Conservation (phyloP, 1,284 basidiomycete species). For the Anthracocystis walkeri region DNA sequence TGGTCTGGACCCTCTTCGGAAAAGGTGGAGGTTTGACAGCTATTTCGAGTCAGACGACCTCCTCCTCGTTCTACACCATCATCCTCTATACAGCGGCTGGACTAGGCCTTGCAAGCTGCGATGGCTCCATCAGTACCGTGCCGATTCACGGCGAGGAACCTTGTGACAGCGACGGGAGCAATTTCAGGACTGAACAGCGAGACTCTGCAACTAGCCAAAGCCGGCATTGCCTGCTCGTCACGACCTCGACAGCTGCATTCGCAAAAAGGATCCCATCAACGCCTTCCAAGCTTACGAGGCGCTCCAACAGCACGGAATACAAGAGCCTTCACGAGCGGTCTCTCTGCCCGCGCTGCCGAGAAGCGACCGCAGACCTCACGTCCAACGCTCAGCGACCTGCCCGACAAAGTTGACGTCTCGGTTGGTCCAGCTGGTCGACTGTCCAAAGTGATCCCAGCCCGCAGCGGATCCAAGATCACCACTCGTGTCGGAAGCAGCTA, state of each 20-base stretch:
- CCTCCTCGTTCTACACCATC: neutral
- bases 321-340: neutral
- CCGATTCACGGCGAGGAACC: neutral
- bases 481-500: slow-evolving; percentile 60
- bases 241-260: neutral
- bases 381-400: slow-evolving; percentile 33
- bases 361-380: slow-evolving; percentile 23
- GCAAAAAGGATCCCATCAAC: neutral
- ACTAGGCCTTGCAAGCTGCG: neutral
- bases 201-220: neutral
- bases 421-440: slow-evolving; percentile 59
- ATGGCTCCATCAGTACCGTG: neutral
- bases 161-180: neutral
- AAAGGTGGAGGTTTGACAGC: neutral
- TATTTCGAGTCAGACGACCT: neutral
- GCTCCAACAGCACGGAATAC: neutral
- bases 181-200: neutral
- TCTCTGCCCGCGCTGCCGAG: slow-evolving; percentile 17
- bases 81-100: neutral
- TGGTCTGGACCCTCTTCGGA: too few relatives aligned
- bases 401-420: slow-evolving; percentile 59
- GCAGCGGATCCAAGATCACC: slow-evolving; percentile 54
- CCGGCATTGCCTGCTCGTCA: neutral
- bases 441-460: slow-evolving; percentile 53
- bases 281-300: too few relatives aligned